phyloP scores from a whole-genome alignment of 2,329 filamentous ascomycete species.

The Thyridium curvatum region DNA sequence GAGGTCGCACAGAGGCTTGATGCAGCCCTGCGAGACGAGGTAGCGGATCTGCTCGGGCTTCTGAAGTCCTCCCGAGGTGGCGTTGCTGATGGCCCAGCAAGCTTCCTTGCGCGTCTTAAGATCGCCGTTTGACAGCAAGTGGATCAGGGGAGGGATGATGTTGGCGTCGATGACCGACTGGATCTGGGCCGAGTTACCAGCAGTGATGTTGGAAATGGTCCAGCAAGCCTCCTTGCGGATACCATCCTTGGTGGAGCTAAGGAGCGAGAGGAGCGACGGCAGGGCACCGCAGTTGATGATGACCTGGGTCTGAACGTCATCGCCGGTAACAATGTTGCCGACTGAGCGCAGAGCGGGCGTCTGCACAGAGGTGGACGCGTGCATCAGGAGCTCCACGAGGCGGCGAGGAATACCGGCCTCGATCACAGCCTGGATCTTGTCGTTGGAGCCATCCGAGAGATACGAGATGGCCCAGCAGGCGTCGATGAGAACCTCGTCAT shows the following conservation, averaged over 20 bases:
- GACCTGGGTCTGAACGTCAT: constrained; percentile 97
- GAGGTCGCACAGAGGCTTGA: constrained; percentile 94
- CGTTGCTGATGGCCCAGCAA: constrained; percentile 99
- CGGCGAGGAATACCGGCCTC: constrained; percentile 96
- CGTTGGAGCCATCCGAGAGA: constrained; percentile 93
- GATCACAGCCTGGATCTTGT: constrained; percentile 99
- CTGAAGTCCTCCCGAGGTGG: constrained; percentile 92
- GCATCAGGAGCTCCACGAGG: constrained; percentile 94
- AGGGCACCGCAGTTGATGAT: constrained; percentile 98
- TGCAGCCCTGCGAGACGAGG: constrained; percentile 87
- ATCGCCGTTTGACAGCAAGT: constrained; percentile 92
- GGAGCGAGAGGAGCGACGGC: constrained; percentile 82
- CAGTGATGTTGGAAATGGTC: constrained; percentile 99
- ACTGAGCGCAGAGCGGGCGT: constrained; percentile 95
- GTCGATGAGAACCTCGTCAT: constrained; percentile 97
- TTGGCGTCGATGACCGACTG: constrained; percentile 95
- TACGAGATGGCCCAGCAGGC: constrained; percentile 99
- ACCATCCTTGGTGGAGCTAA: constrained; percentile 96
- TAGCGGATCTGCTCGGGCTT: constrained; percentile 99
- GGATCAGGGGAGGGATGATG: constrained; percentile 93
- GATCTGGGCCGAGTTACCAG: constrained; percentile 95
- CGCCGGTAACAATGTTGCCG: constrained; percentile 97
- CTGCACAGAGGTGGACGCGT: constrained; percentile 96
- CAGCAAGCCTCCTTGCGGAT: constrained; percentile 99
- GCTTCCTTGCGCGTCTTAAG: constrained; percentile 99